Evolutionary conservation across 1,284 basidiomycete species (phyloP), one percentile per base, ranked within the genome.

Genomic region (Flammula alnicola): DNA sequence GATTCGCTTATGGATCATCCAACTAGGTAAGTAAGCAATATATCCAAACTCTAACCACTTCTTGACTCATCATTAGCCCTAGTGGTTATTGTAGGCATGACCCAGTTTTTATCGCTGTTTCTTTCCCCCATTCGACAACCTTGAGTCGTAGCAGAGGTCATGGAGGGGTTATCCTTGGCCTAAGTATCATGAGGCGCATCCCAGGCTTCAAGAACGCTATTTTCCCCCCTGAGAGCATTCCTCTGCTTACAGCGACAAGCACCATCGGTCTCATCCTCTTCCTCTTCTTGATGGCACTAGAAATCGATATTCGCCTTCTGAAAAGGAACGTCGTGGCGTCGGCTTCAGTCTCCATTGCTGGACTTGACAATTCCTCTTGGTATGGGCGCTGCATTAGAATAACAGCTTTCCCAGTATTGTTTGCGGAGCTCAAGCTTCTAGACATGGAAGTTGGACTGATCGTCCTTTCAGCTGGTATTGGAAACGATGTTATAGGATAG

Each of bases 351-450:
- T 81, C 83, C 1, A 27, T 80, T 11, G 88, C 78, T 0, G 84
- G 93, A 2, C 83, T 95, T 25, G 54, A 86, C 25, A n/a, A 45
- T 96, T 3, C 93, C 93, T 0, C 87, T 95, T 52, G 95, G 87
- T 3, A 69, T 98, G 3, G 96, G 96, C 2, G 84, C 93, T 0
- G 91, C 84, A 84, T 92, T 69, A 87, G 90, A 3, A 96, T 96
- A 69, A 96, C 93, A 0, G 93, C 93, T 0, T 95, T 95, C 72
- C 90, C 86, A 0, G 94, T 98, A n/a, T 80, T 97, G 1, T 96
- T 92, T 17, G 87, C 87, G 0, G 84, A 83, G 58, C 72, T 85
- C 50, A 84, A 86, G 68, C 79, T 98, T 1, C 83, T 97, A 44
- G 88, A 95, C 58, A 95, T 93, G 32, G 85, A 84, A 16, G 93